Conservation (phyloP, 345 rosid genomes). For the Citrus glauca region DNA sequence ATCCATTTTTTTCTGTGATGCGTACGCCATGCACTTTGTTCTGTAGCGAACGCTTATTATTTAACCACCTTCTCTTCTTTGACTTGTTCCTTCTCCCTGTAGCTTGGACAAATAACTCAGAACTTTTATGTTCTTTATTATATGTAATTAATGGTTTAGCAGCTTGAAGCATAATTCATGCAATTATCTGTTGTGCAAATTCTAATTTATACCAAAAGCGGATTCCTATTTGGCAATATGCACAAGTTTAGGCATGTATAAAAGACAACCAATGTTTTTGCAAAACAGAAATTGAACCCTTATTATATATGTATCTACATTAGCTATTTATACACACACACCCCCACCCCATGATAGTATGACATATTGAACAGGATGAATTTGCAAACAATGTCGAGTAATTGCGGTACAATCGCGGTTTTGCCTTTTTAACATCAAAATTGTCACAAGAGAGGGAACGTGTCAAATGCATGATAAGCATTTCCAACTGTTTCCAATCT, state of each 20-base stretch:
- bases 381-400: slow-evolving; percentile 1
- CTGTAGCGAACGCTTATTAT: neutral
- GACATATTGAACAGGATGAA: neutral
- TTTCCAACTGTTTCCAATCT: neutral
- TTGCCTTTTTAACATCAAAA: neutral
- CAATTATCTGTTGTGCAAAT: neutral
- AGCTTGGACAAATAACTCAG: neutral
- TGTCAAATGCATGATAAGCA: neutral
- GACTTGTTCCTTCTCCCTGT: neutral
- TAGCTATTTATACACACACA: neutral
- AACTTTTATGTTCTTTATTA: neutral
- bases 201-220: neutral
- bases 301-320: neutral
- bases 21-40: neutral
- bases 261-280: neutral
- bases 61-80: neutral
- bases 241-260: neutral
- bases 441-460: neutral
- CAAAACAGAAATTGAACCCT: neutral
- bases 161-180: neutral
- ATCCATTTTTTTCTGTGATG: neutral
- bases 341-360: too few relatives aligned
- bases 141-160: neutral
- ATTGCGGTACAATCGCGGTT: neutral
- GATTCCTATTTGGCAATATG: neutral